Base-by-base conservation (phyloP, 306 rosid genomes). In the Cucurbita ficifolia region DNA sequence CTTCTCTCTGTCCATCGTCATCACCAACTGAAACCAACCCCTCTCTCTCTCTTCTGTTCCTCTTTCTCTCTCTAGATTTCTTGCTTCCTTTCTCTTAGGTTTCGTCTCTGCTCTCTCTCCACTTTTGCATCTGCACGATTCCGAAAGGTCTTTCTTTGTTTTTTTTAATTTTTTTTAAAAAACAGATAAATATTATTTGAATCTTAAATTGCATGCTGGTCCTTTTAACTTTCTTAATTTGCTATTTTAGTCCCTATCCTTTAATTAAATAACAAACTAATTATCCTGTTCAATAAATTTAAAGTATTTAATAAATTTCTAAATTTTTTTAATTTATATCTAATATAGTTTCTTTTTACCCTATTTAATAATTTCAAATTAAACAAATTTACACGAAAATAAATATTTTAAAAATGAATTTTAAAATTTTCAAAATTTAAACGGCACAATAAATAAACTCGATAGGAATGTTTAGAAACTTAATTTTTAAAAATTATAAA, bases 1-100 rank as follows among this genome's bases (percentile, higher is more conserved):
- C 81, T 95, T 95, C 84, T 95, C 97, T 84, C 99, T 88, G 82
- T 91, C 99, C 99, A 95, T 91, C 84, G 98, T 90, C 97, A 94
- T 94, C 79, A 72, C 90, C 86, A n/a, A 67, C 55, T 42, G 14
- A 51, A 21, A 58, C 54, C 57, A 8, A 16, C 39, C 54, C 16
- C n/a, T 21, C 62, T 48, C 22, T 68, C 72, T 67, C 67, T 68
- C 74, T 54, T 2, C 33, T 29, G 33, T 29, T 29, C 33, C n/a
- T 21, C 62, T 48, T 16, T 68, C 72, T 67, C 67, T 68, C 74
- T 59, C 64, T 13, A 49, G 7, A 17, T 62, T 63, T n/a, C 70
- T 63, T 48, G 16, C 22, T 22, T 54, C 5, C 19, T 74, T 54
- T 24, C 57, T 74, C 53, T 56, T 73, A 22, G 67, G 54, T 73